Evolutionary conservation across 305 asterid genomes (phyloP).

Genomic region (Fraxinus nigra): DNA sequence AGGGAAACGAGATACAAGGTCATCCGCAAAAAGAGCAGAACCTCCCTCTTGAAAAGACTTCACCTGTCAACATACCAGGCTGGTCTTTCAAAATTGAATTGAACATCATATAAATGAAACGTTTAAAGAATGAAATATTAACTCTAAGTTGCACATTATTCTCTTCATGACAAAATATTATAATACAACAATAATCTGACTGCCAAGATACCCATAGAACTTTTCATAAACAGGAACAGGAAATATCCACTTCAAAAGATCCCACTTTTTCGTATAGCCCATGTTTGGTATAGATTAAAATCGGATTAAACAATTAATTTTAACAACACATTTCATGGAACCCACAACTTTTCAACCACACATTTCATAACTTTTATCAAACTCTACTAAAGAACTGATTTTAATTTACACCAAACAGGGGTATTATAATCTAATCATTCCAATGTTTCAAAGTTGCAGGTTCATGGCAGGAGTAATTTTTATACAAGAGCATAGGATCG

Average conservation of each 20-base stretch:
- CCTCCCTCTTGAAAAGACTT: constrained; percentile 48
- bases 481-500: not conserved
- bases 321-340: not conserved
- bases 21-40: constrained; percentile 63
- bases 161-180: constrained; percentile 14
- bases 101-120: constrained; percentile 19
- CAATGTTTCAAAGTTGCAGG: not conserved
- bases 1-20: constrained; percentile 63
- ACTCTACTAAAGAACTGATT: not conserved
- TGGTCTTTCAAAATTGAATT: constrained; percentile 22
- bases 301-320: not conserved
- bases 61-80: constrained; percentile 54
- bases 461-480: not conserved
- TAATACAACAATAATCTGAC: not conserved
- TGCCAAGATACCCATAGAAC: constrained; percentile 8
- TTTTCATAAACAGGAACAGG: constrained; percentile 11
- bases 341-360: not conserved
- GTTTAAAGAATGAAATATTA: constrained; percentile 13
- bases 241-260: constrained; percentile 9
- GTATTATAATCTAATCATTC: not conserved
- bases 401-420: not conserved
- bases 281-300: not conserved
- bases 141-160: constrained; percentile 9
- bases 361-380: not conserved
- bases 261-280: not conserved